Conservation (phyloP, 148 eudicot genomes). For the Agrostemma githago region DNA sequence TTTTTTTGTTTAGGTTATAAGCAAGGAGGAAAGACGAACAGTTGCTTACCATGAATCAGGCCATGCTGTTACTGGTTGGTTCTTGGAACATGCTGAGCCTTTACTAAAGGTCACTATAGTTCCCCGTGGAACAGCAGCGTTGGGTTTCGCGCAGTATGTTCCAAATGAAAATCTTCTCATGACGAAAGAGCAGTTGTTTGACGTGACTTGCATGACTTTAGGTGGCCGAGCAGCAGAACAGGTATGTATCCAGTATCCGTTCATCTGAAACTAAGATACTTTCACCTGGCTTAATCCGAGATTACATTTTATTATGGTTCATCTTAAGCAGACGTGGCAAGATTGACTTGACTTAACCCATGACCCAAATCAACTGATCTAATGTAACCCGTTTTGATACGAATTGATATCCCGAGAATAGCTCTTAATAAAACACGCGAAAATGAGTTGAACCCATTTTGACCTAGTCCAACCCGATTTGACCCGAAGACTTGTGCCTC, state of each 20-base stretch:
- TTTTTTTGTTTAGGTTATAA: conserved; percentile 48
- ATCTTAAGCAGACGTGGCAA: no score
- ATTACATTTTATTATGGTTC: no score
- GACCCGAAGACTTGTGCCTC: no score
- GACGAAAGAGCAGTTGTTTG: conserved; percentile 94
- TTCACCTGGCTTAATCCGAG: no score
- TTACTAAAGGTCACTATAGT: conserved; percentile 84
- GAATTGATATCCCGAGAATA: no score
- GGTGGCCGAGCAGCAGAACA: conserved; percentile 95
- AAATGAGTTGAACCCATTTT: no score
- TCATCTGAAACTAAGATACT: background rate
- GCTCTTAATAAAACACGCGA: no score
- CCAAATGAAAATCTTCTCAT: conserved; percentile 83
- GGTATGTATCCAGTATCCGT: conserved; percentile 28
- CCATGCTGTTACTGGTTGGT: conserved; percentile 90
- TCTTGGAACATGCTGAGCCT: conserved; percentile 83
- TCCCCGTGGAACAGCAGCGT: conserved; percentile 91
- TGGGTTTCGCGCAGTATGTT: conserved; percentile 90
- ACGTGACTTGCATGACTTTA: conserved; percentile 88
- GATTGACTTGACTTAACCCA: no score
- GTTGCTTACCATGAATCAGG: conserved; percentile 94
- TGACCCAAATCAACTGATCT: no score
- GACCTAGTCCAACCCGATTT: no score
- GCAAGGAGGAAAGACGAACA: conserved; percentile 74
- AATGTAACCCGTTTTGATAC: no score